Percentiles rank a stretch among this genome's conserved stretches.
Conservation (phyloP, 2,329 filamentous ascomycete genomes). For the Sporothrix dimorphospora region DNA sequence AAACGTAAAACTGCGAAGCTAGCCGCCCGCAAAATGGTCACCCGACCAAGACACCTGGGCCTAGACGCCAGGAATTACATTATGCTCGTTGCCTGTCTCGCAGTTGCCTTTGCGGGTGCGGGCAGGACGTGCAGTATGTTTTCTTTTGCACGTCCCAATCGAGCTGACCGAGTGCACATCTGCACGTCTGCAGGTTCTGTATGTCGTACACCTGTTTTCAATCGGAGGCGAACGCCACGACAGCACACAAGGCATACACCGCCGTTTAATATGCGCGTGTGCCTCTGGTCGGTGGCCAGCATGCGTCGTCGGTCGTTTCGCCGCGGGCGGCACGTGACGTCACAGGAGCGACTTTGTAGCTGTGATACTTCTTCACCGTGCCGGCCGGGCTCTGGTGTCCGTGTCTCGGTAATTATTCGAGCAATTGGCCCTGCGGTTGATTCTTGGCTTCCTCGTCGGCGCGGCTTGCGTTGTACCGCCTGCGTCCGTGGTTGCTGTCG, state of each 20-base stretch:
- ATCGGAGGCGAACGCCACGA: neutral
- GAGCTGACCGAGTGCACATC: conserved; percentile 23
- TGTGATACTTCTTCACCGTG: neutral
- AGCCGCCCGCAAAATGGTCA: conserved; percentile 19
- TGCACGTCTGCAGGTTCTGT: conserved; percentile 14
- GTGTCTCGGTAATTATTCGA: neutral
- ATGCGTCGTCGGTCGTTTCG: conserved; percentile 22
- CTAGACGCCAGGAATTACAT: neutral
- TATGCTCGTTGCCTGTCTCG: neutral
- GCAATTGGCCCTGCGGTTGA: neutral
- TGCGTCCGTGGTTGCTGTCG: neutral
- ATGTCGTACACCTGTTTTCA: neutral
- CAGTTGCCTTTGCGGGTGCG: neutral
- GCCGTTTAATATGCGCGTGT: neutral
- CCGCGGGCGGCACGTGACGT: neutral
- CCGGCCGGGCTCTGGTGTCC: neutral
- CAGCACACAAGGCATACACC: neutral
- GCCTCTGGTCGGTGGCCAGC: neutral
- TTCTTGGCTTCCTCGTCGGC: too few relatives aligned
- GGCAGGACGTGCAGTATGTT: neutral
- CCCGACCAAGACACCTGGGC: neutral
- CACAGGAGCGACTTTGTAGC: neutral
- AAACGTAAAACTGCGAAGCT: neutral
- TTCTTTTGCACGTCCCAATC: conserved; percentile 9
- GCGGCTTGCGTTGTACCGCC: neutral